phyloP scores from a whole-genome alignment of 768 basidiomycete species.

The Leccinum broughii region DNA sequence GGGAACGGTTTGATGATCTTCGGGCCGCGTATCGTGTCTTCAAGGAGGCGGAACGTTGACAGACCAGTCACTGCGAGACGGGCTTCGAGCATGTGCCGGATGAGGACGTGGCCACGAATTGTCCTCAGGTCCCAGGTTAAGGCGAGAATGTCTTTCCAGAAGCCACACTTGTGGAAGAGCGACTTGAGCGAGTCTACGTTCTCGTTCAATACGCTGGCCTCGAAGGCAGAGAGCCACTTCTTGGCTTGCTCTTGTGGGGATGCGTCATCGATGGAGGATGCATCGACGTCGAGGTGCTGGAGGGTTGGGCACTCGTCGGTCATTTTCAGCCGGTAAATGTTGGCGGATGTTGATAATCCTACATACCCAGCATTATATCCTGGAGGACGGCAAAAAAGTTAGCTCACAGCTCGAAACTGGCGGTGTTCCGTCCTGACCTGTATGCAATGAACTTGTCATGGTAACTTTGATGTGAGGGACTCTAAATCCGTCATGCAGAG shows the following conservation, averaged over 20 bases:
- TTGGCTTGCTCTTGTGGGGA: constrained; percentile 11
- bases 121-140: constrained; percentile 59
- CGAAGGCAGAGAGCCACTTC: constrained; percentile 25
- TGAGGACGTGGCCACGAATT: constrained; percentile 38
- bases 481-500: too few species aligned
- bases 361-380: too few species aligned
- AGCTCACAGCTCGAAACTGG: too few species aligned
- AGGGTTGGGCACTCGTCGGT: constrained; percentile 22
- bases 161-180: constrained; percentile 28
- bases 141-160: constrained; percentile 54
- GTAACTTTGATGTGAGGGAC: too few species aligned
- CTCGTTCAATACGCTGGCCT: not conserved
- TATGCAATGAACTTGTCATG: too few species aligned
- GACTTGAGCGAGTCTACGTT: not conserved
- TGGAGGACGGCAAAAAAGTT: too few species aligned
- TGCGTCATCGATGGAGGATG: constrained; percentile 7
- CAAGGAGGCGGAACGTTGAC: constrained; percentile 18
- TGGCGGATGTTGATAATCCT: too few species aligned
- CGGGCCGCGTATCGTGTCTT: constrained; percentile 29
- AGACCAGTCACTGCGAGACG: constrained; percentile 32
- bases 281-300: constrained; percentile 17
- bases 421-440: too few species aligned
- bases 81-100: constrained; percentile 38
- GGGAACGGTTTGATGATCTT: constrained; percentile 43
- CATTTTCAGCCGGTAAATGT: too few species aligned